These are phyloP conservation scores for Nematodospora anomalae DNA, from an alignment of 1,139 yeast species.

Conservation along the genomic window DNA sequence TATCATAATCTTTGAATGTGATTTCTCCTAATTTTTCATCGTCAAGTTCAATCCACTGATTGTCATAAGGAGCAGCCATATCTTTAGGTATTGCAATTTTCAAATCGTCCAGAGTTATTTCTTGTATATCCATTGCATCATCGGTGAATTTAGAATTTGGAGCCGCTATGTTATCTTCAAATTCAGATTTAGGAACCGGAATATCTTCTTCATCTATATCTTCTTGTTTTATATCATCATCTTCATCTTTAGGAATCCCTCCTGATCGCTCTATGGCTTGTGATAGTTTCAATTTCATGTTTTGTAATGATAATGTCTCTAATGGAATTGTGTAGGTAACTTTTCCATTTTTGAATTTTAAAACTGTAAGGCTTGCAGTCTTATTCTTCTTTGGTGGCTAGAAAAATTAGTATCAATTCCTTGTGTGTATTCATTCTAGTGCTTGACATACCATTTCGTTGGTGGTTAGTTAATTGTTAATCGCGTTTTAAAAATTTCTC, in stretches of 20 bases:
- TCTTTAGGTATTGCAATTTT: slow-evolving; percentile 45
- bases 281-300: slow-evolving; percentile 33
- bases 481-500: neutral
- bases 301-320: slow-evolving; percentile 22
- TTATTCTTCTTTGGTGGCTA: slow-evolving; percentile 33
- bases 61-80: slow-evolving; percentile 37
- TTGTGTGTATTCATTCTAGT: neutral
- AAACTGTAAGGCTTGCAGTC: slow-evolving; percentile 24
- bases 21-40: slow-evolving; percentile 25
- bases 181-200: slow-evolving; percentile 29
- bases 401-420: slow-evolving; percentile 17
- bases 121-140: slow-evolving; percentile 12
- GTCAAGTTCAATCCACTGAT: slow-evolving; percentile 38
- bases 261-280: slow-evolving; percentile 48
- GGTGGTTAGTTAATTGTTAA: neutral
- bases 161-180: slow-evolving; percentile 3
- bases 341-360: slow-evolving; percentile 46
- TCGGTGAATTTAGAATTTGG: slow-evolving; percentile 1
- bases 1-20: slow-evolving; percentile 38
- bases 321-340: slow-evolving; percentile 46
- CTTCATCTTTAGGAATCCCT: slow-evolving; percentile 33
- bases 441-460: slow-evolving; percentile 10
- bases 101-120: slow-evolving; percentile 21
- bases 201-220: slow-evolving; percentile 27
- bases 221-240: slow-evolving; percentile 23